phyloP scores from a whole-genome alignment of 371 early-diverging fungal species.

The Agmasoma carcini region DNA sequence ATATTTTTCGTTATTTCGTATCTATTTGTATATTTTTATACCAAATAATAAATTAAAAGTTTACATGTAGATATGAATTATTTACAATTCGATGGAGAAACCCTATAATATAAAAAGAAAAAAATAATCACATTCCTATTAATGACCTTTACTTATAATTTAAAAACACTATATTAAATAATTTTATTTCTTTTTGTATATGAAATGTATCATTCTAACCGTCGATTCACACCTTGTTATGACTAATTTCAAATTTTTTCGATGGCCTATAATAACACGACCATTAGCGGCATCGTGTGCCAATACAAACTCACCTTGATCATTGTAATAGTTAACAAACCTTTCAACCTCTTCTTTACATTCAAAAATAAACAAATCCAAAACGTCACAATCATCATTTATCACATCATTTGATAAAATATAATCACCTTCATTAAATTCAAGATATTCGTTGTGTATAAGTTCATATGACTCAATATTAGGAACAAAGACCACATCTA shows the following conservation, averaged over 20 bases:
- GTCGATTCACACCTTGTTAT: neutral
- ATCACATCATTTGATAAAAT: slow-evolving; percentile 43
- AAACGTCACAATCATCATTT: slow-evolving; percentile 14
- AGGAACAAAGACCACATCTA: slow-evolving; percentile 2
- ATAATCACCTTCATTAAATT: slow-evolving; percentile 16
- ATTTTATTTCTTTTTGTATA: slow-evolving; percentile 6
- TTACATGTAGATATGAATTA: no score
- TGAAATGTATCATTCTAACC: slow-evolving; percentile 11
- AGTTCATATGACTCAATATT: slow-evolving; percentile 14
- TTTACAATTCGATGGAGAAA: no score
- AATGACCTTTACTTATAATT: no score
- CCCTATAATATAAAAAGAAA: no score
- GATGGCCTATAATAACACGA: neutral
- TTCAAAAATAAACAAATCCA: slow-evolving; percentile 13
- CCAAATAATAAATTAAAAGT: no score
- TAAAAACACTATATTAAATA: no score
- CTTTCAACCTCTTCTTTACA: neutral
- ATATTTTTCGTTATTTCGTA: no score
- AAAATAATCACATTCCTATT: no score
- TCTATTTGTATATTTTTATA: no score
- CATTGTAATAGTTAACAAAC: slow-evolving; percentile 9
- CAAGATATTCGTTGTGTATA: slow-evolving; percentile 4
- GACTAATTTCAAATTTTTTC: neutral
- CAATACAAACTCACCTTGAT: slow-evolving; percentile 2
- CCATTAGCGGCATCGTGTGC: slow-evolving; percentile 3